Evolutionary conservation across 1,284 basidiomycete genomes (phyloP).

Genomic region (Ganoderma multipileum): DNA sequence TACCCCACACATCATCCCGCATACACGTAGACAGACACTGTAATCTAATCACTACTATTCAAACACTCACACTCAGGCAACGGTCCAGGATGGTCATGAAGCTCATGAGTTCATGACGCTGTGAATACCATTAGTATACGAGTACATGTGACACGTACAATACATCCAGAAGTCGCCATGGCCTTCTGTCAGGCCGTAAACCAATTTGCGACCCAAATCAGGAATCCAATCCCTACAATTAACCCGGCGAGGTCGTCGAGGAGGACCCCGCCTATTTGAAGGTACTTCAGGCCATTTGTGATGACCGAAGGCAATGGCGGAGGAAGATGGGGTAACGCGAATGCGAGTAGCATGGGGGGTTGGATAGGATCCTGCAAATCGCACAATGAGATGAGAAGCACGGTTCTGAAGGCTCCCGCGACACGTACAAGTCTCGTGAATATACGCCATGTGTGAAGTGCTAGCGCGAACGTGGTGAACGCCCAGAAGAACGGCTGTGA

Average conservation of each 20-base stretch:
- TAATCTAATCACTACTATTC: constrained; percentile 27
- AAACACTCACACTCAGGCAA: neutral
- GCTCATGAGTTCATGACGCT: neutral
- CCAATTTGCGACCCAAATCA: constrained; percentile 63
- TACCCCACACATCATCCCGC: neutral
- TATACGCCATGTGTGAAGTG: constrained; percentile 73
- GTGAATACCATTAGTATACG: constrained; percentile 11
- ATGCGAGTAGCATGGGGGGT: constrained; percentile 62
- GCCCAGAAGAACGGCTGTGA: constrained; percentile 80
- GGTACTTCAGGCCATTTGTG: constrained; percentile 66
- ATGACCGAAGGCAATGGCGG: constrained; percentile 66
- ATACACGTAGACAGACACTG: constrained; percentile 14
- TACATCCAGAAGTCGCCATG: neutral
- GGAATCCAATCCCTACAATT: constrained; percentile 66
- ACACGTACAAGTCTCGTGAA: constrained; percentile 69
- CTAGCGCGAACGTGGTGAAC: constrained; percentile 73
- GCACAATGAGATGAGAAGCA: neutral
- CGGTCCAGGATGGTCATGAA: neutral
- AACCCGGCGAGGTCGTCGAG: constrained; percentile 72
- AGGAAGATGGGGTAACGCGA: constrained; percentile 71
- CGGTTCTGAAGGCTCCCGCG: too few species aligned
- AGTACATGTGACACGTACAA: constrained; percentile 10
- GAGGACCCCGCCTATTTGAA: constrained; percentile 67
- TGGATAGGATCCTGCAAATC: constrained; percentile 59
- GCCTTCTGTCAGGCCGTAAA: constrained; percentile 33